Evolutionary conservation across 1,284 basidiomycete species (phyloP).

Genomic region (Gastroboletus turbinatus): DNA sequence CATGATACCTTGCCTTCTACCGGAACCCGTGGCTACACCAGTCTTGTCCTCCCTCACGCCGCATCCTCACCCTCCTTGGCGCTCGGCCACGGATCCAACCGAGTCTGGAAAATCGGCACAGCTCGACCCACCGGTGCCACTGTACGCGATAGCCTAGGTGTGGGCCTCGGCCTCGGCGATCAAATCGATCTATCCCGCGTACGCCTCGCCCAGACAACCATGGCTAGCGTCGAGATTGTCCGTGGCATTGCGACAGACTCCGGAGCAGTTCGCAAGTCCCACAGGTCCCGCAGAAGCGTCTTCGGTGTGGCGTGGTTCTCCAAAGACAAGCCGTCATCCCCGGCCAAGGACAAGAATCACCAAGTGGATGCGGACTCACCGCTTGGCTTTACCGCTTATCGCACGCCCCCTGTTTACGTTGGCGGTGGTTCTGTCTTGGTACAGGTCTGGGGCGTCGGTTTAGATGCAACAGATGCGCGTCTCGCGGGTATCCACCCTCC

Average conservation of each 20-base stretch:
- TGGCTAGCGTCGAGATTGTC: constrained; percentile 83
- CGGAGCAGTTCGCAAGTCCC: constrained; percentile 13
- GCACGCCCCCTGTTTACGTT: constrained; percentile 73
- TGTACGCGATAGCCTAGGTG: constrained; percentile 27
- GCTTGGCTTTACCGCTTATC: constrained; percentile 62
- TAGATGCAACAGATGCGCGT: constrained; percentile 70
- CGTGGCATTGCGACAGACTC: constrained; percentile 49
- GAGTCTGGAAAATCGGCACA: constrained; percentile 30
- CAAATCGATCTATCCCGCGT: constrained; percentile 69
- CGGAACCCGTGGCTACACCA: constrained; percentile 64
- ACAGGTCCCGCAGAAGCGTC: constrained; percentile 24
- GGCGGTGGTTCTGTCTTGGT: constrained; percentile 69
- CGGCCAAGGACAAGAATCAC: constrained; percentile 9
- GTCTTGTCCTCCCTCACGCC: constrained; percentile 68
- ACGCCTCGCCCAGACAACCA: constrained; percentile 79
- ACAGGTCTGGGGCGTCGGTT: constrained; percentile 81
- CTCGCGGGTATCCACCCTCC: constrained; percentile 47
- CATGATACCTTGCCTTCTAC: constrained; percentile 45
- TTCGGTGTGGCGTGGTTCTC: constrained; percentile 35
- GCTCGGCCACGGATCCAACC: constrained; percentile 13
- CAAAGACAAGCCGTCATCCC: constrained; percentile 20
- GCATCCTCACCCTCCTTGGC: constrained; percentile 34
- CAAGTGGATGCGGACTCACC: constrained; percentile 31
- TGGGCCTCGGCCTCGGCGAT: constrained; percentile 40
- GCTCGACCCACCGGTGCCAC: constrained; percentile 9